A percentile compares a stretch with the other conserved stretches of the same genome.
These are phyloP conservation scores for Ramaria rubella DNA, from an alignment of 768 basidiomycete species.

Conservation along the genomic window DNA sequence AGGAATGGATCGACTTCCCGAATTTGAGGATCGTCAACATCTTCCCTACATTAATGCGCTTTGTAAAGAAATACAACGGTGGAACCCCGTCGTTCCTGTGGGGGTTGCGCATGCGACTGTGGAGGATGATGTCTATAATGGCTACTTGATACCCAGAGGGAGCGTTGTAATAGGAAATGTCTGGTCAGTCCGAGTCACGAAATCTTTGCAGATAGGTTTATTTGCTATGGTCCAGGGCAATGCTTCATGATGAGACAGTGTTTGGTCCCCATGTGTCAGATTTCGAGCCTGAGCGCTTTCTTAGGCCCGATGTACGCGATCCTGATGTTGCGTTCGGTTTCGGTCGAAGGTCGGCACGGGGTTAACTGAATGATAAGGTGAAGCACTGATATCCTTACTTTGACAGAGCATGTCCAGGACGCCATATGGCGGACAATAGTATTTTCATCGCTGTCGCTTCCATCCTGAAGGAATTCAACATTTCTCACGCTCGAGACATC, in stretches of 20 bases:
- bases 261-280: not conserved
- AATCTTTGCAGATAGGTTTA: too few species aligned
- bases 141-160: conserved; percentile 26
- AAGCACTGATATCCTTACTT: not conserved
- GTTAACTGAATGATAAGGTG: not conserved
- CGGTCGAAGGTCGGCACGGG: not conserved
- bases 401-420: not conserved
- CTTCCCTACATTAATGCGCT: conserved; percentile 2
- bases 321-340: not conserved
- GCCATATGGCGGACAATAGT: not conserved
- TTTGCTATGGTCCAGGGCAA: too few species aligned
- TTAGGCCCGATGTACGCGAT: not conserved
- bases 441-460: not conserved
- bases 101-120: conserved; percentile 23
- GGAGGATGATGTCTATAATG: conserved; percentile 27
- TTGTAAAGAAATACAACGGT: not conserved
- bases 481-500: not conserved
- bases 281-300: not conserved
- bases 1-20: not conserved
- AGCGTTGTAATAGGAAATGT: conserved; percentile 23
- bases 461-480: not conserved
- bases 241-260: not conserved
- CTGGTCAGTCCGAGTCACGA: too few species aligned
- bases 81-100: not conserved
- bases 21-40: not conserved